Base-by-base conservation (phyloP, 208 protist species). In the Strigomonas galati region DNA sequence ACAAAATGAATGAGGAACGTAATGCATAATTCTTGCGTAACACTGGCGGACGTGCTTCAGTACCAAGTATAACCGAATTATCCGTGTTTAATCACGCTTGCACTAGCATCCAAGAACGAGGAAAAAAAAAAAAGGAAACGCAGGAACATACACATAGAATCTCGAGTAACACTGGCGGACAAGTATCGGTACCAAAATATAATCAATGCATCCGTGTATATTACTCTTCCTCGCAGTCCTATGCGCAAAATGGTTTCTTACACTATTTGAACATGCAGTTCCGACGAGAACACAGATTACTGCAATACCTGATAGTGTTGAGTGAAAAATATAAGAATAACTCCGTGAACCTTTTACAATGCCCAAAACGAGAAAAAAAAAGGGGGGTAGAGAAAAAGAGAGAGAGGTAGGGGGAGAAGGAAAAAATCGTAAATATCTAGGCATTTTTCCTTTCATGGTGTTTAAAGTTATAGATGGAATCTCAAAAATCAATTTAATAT, bases 61-160 rank as follows among this genome's bases (percentile, higher is more conserved):
- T 17, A 59, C 30, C 26, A 35, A 59, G 30, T 59, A 59, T 4
- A 40, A 59, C 23, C 7, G 17, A 23, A 26, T 14, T 10, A n/a
- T 56, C 51, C 51, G 51, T 56, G 51, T 56, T 56, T 56, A 56
- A 56, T 56, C 23, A 56, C 51, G 26, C 51, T 56, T 56, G n/a
- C n/a, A n/a, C n/a, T n/a, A n/a, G n/a, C n/a, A n/a, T n/a, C n/a
- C n/a, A n/a, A n/a, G n/a, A n/a, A 31, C 26, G 7, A 61, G 51
- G 48, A 69, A 69, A 14, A 23, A 48, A 44, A 69, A 59, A 31
- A 3, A n/a, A n/a, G n/a, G n/a, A n/a, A n/a, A n/a, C n/a, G n/a
- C n/a, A n/a, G n/a, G n/a, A n/a, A n/a, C n/a, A n/a, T n/a, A n/a
- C n/a, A n/a, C n/a, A n/a, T n/a, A n/a, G n/a, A n/a, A 30, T 48